Conservation (phyloP, 1,284 basidiomycete species). For the Pseudozyma hubeiensis region DNA sequence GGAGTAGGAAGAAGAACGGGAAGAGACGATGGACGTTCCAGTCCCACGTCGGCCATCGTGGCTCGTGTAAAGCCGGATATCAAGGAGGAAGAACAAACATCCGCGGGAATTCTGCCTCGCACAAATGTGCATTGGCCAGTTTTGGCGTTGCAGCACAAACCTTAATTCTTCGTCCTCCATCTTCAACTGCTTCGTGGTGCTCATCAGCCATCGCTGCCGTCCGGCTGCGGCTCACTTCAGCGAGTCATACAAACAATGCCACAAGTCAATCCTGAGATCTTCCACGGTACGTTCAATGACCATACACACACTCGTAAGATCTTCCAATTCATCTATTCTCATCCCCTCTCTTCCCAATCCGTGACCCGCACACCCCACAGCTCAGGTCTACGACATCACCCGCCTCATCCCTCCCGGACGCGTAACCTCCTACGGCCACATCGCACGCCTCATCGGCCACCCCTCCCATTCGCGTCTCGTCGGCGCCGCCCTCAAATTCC, state of each 20-base stretch:
- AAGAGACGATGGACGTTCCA: background rate
- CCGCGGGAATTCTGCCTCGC: background rate
- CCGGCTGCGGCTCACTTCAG: too few species aligned
- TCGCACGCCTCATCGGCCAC: slow-evolving; percentile 60
- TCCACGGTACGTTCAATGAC: slow-evolving; percentile 31
- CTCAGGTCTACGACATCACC: slow-evolving; percentile 61
- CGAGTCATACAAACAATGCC: slow-evolving; percentile 15
- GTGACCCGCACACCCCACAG: slow-evolving; percentile 16
- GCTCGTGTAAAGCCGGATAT: slow-evolving; percentile 23
- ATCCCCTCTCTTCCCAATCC: background rate
- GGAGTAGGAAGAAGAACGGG: background rate
- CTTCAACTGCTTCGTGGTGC: background rate
- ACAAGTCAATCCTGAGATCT: slow-evolving; percentile 47
- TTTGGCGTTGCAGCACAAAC: slow-evolving; percentile 1
- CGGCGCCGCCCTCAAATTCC: slow-evolving; percentile 61
- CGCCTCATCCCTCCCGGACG: slow-evolving; percentile 56
- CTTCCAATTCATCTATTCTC: background rate
- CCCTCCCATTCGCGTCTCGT: slow-evolving; percentile 62
- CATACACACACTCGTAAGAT: background rate
- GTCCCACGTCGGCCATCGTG: background rate
- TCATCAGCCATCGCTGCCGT: background rate
- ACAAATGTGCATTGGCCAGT: background rate
- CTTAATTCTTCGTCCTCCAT: slow-evolving; percentile 1
- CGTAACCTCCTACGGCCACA: slow-evolving; percentile 66
- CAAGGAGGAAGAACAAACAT: slow-evolving; percentile 25